Evolutionary conservation across 371 early-diverging fungal species (phyloP), one percentile per base, ranked within the genome.

Genomic region (Zychaea mexicana): DNA sequence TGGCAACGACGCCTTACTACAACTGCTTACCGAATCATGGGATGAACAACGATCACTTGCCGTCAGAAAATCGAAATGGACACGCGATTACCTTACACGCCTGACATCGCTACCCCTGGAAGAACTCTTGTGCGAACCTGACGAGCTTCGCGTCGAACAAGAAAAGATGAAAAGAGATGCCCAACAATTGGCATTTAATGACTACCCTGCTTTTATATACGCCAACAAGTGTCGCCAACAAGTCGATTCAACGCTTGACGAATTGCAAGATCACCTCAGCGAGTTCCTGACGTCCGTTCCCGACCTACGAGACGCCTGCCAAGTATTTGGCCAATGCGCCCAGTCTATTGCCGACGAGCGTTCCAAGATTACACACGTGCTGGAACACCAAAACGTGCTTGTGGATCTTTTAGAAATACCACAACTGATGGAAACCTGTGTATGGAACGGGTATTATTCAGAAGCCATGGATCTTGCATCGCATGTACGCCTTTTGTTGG

Each of bases 401-500:
- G 72, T 86, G 6, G 89, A 90, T 42, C 75, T 90, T 8, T 68
- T 93, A 8, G 92, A 91, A 60, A 92, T 93, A 32, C 95, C 95
- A 5, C 84, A 89, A 60, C 70, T 94, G 52, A 87, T 93, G 85
- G 91, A 94, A 60, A 91, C 90, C 0, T 91, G 93, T 70, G 89
- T 93, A 21, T 81, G 90, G 67, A 89, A 90, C 47, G 92, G 91
- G 0, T 90, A 91, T 57, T 93, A 93, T 60, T 88, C 90, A 32
- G 95, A 94, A 61, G 95, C 93, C 0, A 88, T 94, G 81, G 93
- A 93, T 62, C 69, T 94, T 27, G 85, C 89, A n/a, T 77, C 86
- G 2, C 90, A 92, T 74, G 91, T 91, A 4, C 82, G 85, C 5
- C 74, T 92, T 9, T 69, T 94, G 46, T 67, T 76, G 2, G 64